Conservation (phyloP, 2,329 filamentous ascomycete genomes). For the Raffaelea ambrosiae region DNA sequence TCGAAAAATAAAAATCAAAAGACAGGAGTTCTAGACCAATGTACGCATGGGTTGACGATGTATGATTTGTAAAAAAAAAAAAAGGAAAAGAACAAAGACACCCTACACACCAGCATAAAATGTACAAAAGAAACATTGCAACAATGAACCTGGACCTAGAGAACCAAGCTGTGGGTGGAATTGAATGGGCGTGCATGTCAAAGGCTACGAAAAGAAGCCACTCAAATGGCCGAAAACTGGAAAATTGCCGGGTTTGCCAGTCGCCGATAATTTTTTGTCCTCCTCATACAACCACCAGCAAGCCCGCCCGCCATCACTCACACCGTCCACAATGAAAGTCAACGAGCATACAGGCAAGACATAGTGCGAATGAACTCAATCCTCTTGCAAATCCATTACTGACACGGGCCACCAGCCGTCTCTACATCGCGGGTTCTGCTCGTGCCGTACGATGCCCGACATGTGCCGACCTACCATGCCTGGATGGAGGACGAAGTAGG, state of each 20-base stretch:
- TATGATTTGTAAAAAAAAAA: neutral
- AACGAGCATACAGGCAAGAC: conserved; percentile 30
- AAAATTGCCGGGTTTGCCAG: neutral
- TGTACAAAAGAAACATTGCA: neutral
- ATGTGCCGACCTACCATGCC: conserved; percentile 74
- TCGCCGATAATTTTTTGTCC: no score
- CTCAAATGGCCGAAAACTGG: neutral
- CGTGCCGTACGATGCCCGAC: conserved; percentile 74
- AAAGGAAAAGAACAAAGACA: neutral
- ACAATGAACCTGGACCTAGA: no score
- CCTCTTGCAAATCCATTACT: neutral
- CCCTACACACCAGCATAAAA: no score
- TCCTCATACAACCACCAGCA: no score
- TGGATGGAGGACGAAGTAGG: conserved; percentile 82
- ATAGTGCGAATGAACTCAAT: no score
- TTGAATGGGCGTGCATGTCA: no score
- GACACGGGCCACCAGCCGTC: conserved; percentile 50
- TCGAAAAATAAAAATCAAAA: no score
- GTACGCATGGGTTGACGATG: neutral
- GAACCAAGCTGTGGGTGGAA: no score
- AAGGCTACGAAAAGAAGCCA: no score
- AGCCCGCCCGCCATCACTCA: no score
- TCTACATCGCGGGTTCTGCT: conserved; percentile 59
- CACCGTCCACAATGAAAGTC: conserved; percentile 9
- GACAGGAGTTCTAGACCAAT: no score